Evolutionary conservation across 148 eudicot genomes (phyloP).

Genomic region (Chenopodium berlandieri): DNA sequence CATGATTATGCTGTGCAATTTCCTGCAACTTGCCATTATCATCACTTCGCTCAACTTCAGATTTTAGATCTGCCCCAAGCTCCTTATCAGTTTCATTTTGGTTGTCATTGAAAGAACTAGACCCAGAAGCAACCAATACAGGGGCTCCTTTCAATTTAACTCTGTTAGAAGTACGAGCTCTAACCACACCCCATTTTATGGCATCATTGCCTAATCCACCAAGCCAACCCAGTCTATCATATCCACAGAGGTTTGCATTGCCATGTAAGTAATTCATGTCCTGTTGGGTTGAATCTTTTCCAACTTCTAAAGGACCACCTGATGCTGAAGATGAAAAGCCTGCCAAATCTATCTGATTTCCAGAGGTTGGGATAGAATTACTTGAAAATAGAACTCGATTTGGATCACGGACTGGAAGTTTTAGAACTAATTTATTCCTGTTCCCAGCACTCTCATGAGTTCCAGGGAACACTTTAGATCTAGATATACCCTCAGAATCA

Average conservation of each 20-base stretch:
- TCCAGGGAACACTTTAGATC: conserved; percentile 38
- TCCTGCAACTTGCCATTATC: conserved; percentile 28
- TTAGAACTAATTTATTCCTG: conserved; percentile 60
- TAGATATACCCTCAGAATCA: conserved; percentile 47
- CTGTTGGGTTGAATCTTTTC: conserved; percentile 23
- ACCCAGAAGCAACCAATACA: conserved; percentile 31
- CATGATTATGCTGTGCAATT: conserved; percentile 17
- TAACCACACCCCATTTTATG: conserved; percentile 81
- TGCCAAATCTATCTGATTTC: conserved; percentile 36
- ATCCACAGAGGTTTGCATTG: conserved; percentile 16
- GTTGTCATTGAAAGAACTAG: conserved; percentile 30
- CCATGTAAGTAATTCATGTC: conserved; percentile 10
- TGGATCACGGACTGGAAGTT: conserved; percentile 58
- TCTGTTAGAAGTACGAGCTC: conserved; percentile 76
- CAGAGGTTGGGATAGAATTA: conserved; percentile 21
- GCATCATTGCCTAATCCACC: conserved; percentile 41
- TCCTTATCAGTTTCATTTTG: conserved; percentile 26
- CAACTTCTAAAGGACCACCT: conserved; percentile 30
- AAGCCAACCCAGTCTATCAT: conserved; percentile 41
- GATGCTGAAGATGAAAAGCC: conserved; percentile 51
- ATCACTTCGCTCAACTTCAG: conserved; percentile 29
- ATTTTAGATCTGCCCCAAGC: conserved; percentile 19
- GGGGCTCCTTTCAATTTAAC: conserved; percentile 38
- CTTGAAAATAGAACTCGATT: conserved; percentile 32
- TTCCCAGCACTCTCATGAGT: conserved; percentile 41